Conservation (phyloP, 345 rosid species). For the Hevea brasiliensis region DNA sequence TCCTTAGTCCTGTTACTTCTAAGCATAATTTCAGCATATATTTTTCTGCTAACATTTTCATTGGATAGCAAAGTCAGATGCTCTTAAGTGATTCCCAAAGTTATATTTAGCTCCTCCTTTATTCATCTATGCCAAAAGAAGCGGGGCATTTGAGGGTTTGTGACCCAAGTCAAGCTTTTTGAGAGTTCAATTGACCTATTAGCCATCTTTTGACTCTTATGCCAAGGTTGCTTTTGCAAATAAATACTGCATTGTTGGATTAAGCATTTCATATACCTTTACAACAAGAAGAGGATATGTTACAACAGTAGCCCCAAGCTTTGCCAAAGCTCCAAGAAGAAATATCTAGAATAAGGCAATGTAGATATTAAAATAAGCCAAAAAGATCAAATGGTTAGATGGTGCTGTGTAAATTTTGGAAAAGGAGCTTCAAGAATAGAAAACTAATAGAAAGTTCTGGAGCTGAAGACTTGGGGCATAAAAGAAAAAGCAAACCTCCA, state of each 20-base stretch:
- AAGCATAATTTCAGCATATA: not conserved
- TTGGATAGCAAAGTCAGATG: not conserved
- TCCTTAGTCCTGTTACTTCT: not conserved
- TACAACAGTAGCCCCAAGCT: slow-evolving; percentile 93
- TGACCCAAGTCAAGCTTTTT: not conserved
- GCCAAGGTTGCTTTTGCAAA: not conserved
- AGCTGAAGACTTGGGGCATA: not conserved
- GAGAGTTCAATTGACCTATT: not conserved
- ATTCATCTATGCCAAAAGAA: not conserved
- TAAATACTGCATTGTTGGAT: not conserved
- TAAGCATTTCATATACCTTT: slow-evolving; percentile 46
- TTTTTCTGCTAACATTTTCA: not conserved
- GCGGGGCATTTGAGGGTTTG: not conserved
- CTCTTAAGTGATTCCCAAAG: not conserved
- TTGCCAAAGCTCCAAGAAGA: slow-evolving; percentile 94
- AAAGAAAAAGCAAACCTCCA: slow-evolving; percentile 58
- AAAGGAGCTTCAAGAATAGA: not conserved
- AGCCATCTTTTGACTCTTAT: not conserved
- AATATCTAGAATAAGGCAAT: slow-evolving; percentile 56
- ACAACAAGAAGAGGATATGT: slow-evolving; percentile 96
- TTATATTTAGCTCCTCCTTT: not conserved
- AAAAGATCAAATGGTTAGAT: not conserved
- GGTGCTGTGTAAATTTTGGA: not conserved
- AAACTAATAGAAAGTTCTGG: slow-evolving; percentile 4
- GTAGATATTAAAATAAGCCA: slow-evolving; percentile 8